Evolutionary conservation across 306 rosid genomes (phyloP), one percentile per base, ranked within the genome.

Genomic region (Acacia crassicarpa): DNA sequence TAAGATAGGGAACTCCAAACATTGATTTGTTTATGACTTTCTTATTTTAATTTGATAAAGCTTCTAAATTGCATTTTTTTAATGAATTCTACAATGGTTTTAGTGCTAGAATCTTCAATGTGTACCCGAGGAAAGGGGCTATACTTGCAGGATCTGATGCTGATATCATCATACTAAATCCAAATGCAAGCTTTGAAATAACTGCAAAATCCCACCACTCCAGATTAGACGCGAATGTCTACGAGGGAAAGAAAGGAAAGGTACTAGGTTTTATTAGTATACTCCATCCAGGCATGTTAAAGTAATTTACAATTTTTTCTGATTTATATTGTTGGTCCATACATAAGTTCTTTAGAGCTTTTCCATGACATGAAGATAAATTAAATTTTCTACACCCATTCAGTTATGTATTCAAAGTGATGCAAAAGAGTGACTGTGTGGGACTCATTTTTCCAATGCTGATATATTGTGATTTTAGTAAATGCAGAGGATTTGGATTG

Each of bases 41-140:
- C 40, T 9, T 19, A 48, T 66, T 44, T 78, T 70, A 17, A 61
- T 67, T 79, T 20, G 17, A 9, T 82, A 61, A 76, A 53, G 80
- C 66, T 86, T 70, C 30, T 68, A 68, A 63, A 76, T 67, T 62
- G 22, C 58, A 58, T 38, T 75, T 0, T 0, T 70, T 72, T 13
- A 46, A 41, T 78, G 65, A 75, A 70, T 72, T 73, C 16, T 17
- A 35, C 76, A 19, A 44, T 72, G 73, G 74, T 84, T 84, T 80
- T 90, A 95, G 98, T 87, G 98, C 98, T 72, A 88, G 88, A 86
- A 90, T 89, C 87, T 95, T 95, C 90, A 95, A 95, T 86, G 87
- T 95, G 86, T 95, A 93, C 88, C 98, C 98, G 6, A 93, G 84
- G 88, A 95, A 92, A 86, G 92, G 94, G 17, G 92, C 90, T 9